Evolutionary conservation across 1,139 yeast genomes (phyloP).

Genomic region (Geotrichum restrictum): DNA sequence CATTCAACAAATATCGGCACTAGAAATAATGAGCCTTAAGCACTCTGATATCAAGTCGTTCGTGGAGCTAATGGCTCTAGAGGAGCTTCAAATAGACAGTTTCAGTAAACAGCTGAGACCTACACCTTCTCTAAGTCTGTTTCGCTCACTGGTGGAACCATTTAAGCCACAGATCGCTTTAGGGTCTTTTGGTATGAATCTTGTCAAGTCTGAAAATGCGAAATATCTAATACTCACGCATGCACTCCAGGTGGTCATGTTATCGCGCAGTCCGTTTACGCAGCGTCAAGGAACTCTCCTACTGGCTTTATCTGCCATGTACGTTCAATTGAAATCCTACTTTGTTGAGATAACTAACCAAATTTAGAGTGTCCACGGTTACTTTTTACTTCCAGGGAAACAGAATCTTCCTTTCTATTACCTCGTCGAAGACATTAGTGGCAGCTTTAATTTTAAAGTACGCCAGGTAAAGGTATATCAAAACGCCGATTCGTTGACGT

Average conservation of each 20-base stretch:
- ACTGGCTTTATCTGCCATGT: constrained; percentile 29
- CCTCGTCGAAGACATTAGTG: constrained; percentile 32
- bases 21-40: constrained; percentile 16
- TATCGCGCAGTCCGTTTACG: constrained; percentile 33
- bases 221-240: no score
- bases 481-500: constrained; percentile 23
- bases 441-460: constrained; percentile 32
- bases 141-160: constrained; percentile 29
- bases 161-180: constrained; percentile 32
- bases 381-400: constrained; percentile 36
- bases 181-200: constrained; percentile 33
- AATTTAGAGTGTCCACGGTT: constrained; percentile 31
- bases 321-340: constrained; percentile 10
- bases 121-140: constrained; percentile 19
- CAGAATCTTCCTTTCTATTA: constrained; percentile 34
- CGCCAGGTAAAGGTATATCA: constrained; percentile 35
- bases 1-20: no score
- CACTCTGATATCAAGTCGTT: constrained; percentile 23
- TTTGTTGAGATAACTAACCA: not conserved
- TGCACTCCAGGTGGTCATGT: constrained; percentile 38
- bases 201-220: not conserved
- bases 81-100: constrained; percentile 23
- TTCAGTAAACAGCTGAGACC: not conserved
- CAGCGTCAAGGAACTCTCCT: constrained; percentile 32
- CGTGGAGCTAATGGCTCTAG: constrained; percentile 29